Evolutionary conservation across 495 filamentous ascomycete genomes (phyloP), one percentile per base, ranked within the genome.

Genomic region (Coniosporium apollinis): DNA sequence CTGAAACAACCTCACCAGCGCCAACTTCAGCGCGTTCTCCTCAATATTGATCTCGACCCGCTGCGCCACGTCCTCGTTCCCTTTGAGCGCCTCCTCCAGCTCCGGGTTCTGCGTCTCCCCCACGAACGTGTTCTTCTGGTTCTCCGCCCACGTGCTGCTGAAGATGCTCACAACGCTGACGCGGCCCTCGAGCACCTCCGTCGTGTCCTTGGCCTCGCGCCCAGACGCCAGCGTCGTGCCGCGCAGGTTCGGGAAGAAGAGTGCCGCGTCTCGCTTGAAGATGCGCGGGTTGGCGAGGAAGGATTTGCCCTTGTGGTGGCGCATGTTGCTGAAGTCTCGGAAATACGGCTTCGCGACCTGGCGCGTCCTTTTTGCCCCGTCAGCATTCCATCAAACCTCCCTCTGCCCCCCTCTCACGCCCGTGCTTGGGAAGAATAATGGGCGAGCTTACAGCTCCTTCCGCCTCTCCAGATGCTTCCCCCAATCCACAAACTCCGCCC

Each of bases 201-300:
- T 91, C 10, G 84, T 93, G 57, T 91, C 70, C 34, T 63, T 55
- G 28, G 6, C 31, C 18, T 34, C 45, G 45, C 51, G 65, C 47
- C 57, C 51, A 0, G 59, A 59, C 6, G 61, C 58, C 6, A 94
- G 64, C 3, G 89, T 94, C 25, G 62, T 62, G 3, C 89, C 89
- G 46, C 65, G 59, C 28, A 99, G 58, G 57, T 99, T 99, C 19
- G 89, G 91, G 65, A 99, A 94, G 61, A 76, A 94, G 20, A 93
- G 72, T 10, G 86, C 72, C 7, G 69, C 64, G 20, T 83, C 79
- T 36, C 60, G 59, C 33, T 70, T 72, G 64, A 94, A 94, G 21
- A 83, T 62, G 4, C 71, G 64, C 2, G 74, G 66, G 22, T 83
- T 83, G 5, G 86, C 74, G 13, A 79, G 49, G 59, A 94, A 96